Percentiles rank a stretch among this genome's conserved stretches.
phyloP scores from a whole-genome alignment of 495 filamentous ascomycete genomes.

The Penicillium dipodomyicola region DNA sequence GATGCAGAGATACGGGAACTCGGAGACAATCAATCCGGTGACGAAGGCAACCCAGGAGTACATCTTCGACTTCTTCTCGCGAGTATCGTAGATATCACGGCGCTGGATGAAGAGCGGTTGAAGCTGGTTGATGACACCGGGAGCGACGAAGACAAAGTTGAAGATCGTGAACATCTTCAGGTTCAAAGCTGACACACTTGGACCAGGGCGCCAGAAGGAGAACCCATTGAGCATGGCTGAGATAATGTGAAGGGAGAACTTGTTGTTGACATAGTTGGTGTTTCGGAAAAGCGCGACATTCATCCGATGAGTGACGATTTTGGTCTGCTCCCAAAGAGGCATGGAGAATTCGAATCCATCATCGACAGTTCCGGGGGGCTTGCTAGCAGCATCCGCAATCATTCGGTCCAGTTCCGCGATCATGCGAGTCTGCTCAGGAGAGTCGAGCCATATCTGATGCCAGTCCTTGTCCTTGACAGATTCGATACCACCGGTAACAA shows the following conservation, averaged over 20 bases:
- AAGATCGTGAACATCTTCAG: constrained; percentile 47
- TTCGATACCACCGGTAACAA: constrained; percentile 51
- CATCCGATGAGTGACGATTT: constrained; percentile 55
- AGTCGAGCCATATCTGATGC: constrained; percentile 64
- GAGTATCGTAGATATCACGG: constrained; percentile 51
- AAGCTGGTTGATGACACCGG: constrained; percentile 51
- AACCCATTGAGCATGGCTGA: constrained; percentile 41
- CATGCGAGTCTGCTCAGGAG: constrained; percentile 44
- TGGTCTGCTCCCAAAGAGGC: constrained; percentile 54
- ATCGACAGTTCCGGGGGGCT: constrained; percentile 35
- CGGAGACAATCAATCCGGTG: constrained; percentile 48
- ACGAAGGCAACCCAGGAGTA: constrained; percentile 56
- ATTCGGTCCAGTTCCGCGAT: constrained; percentile 55
- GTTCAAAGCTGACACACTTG: constrained; percentile 29
- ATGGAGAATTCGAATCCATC: constrained; percentile 55
- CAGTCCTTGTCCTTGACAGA: constrained; percentile 50
- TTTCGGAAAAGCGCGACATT: constrained; percentile 61
- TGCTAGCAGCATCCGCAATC: constrained; percentile 39
- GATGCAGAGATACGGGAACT: constrained; percentile 52
- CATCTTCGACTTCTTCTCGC: constrained; percentile 52
- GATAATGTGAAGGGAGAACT: constrained; percentile 46
- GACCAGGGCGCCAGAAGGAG: constrained; percentile 39
- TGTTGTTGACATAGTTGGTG: constrained; percentile 64
- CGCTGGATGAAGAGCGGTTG: constrained; percentile 54
- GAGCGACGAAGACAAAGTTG: constrained; percentile 49